Evolutionary conservation across 2,329 filamentous ascomycete species (phyloP).

Genomic region (Westerdykella aurantiaca): DNA sequence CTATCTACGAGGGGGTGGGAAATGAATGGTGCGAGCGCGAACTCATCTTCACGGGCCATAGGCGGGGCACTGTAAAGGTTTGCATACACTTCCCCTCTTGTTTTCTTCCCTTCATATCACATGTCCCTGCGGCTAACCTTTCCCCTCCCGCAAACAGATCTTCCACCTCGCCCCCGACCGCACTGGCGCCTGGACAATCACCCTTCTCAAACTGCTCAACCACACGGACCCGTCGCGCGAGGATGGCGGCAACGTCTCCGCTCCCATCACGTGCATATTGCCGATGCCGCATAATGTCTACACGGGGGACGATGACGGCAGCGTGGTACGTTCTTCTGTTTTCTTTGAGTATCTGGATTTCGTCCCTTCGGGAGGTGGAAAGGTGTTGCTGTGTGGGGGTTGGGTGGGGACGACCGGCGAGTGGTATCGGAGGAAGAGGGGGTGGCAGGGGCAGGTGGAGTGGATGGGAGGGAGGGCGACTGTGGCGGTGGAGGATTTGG

Average conservation of each 20-base stretch:
- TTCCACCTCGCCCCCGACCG: conserved; percentile 53
- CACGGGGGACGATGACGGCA: conserved; percentile 87
- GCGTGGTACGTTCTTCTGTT: conserved; percentile 50
- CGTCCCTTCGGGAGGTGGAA: too few species aligned
- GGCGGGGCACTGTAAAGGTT: conserved; percentile 72
- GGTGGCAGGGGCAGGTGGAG: conserved; percentile 9
- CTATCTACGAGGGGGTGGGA: conserved; percentile 85
- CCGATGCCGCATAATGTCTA: conserved; percentile 81
- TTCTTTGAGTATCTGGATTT: neutral
- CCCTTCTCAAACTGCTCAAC: conserved; percentile 74
- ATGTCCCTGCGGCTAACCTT: neutral
- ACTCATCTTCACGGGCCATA: conserved; percentile 84
- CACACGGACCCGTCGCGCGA: conserved; percentile 65
- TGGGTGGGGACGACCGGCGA: neutral
- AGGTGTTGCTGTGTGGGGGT: neutral
- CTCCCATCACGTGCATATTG: conserved; percentile 78
- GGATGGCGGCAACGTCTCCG: conserved; percentile 50
- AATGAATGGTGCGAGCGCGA: conserved; percentile 89
- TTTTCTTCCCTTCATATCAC: conserved; percentile 1
- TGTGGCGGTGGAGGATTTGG: neutral
- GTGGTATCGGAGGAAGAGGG: conserved; percentile 6
- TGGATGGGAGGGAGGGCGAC: conserved; percentile 8
- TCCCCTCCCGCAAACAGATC: conserved; percentile 34
- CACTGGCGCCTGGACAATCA: conserved; percentile 64
- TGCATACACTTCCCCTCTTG: neutral